Evolutionary conservation across 2,329 filamentous ascomycete genomes (phyloP).

Genomic region (Pseudocercospora macadamiae): DNA sequence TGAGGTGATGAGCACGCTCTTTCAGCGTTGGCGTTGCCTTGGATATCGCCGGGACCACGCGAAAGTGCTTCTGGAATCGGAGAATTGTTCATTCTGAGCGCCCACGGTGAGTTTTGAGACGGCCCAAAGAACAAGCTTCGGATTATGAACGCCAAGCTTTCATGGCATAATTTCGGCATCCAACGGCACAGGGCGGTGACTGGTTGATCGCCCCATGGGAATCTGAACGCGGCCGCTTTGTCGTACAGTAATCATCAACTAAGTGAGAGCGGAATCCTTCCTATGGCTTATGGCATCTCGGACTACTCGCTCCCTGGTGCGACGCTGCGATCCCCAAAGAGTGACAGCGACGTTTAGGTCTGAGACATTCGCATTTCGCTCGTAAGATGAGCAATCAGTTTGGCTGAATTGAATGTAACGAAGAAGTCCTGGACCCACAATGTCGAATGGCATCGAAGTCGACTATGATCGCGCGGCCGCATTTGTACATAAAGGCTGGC

Average conservation of each 20-base stretch:
- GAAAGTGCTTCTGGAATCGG: too few relatives aligned
- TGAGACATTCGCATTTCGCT: background rate
- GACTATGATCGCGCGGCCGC: background rate
- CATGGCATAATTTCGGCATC: too few relatives aligned
- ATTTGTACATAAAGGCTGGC: background rate
- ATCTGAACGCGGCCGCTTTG: background rate
- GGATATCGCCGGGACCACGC: too few relatives aligned
- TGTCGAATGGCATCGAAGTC: background rate
- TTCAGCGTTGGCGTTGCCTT: too few relatives aligned
- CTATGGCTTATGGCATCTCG: background rate
- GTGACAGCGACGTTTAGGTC: background rate
- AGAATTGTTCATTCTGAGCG: too few relatives aligned
- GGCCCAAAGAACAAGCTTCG: too few relatives aligned
- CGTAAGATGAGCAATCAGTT: background rate
- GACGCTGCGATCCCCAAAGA: background rate
- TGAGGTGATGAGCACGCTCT: background rate
- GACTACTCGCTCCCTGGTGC: background rate
- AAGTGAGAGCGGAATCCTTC: background rate
- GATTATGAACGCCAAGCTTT: too few relatives aligned
- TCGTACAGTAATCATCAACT: background rate
- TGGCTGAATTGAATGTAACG: background rate
- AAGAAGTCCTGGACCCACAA: too few relatives aligned
- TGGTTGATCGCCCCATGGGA: too few relatives aligned
- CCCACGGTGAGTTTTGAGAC: too few relatives aligned
- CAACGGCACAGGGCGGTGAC: too few relatives aligned